Base-by-base conservation (phyloP, 2,329 filamentous ascomycete genomes). In the Onygenales sp. region DNA sequence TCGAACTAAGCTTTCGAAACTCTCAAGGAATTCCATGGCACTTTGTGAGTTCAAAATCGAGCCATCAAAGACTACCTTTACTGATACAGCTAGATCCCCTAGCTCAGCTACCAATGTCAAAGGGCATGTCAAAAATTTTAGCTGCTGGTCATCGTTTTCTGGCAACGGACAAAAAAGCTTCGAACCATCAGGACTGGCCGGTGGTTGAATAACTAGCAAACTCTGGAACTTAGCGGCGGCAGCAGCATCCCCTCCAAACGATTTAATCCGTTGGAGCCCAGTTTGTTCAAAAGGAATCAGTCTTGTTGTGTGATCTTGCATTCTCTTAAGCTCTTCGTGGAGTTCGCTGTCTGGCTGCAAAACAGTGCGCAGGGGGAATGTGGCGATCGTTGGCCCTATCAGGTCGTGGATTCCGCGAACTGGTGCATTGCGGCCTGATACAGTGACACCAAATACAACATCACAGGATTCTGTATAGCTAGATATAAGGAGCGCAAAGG, bases 221-320 rank as follows among this genome's bases (percentile, higher is more conserved):
- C 62, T 72, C 45, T 71, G 68, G 55, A 73, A 70, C 9, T 70
- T 62, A 52, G 70, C 73, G 31, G 69, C 71, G 2, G 61, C 57
- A 5, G 62, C 63, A 4, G 67, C 62, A 49, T 73, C 67, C 0
- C 73, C 65, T 58, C 77, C 78, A 13, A 80, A 63, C 13, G 71
- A 68, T 14, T 79, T 75, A 53, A 75, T 74, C 40, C 72, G 27
- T 50, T 73, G 71, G 14, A 74, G 49, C 3, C 72, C 73, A 4
- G 77, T 73, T 62, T 86, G 81, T 66, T 86, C 80, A 59, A 82
- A 77, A 0, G 79, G 76, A 2, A 83, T 82, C 53, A 78, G 74
- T 4, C 70, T 65, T 0, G 78, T 68, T 0, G 74, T 76, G 52
- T 77, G 73, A 27, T 77, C 67, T 42, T 84, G 80, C 3, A 85